These are phyloP conservation scores for Cyclotella distinguenda DNA, from an alignment of 108 stramenopile genomes.

Conservation along the genomic window DNA sequence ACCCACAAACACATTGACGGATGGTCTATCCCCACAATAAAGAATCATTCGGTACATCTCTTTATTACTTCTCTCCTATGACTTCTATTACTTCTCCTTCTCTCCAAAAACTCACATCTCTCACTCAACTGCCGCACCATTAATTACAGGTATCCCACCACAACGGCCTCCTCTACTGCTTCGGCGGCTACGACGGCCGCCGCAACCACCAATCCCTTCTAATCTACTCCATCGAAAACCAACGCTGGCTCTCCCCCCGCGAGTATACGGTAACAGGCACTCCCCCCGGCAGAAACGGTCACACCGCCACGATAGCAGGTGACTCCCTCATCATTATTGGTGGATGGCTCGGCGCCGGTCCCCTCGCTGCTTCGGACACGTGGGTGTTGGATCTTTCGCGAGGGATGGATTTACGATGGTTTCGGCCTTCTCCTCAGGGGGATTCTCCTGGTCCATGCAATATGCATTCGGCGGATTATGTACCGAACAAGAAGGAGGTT, in stretches of 20 bases:
- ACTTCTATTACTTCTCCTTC: neutral
- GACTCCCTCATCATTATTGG: slow-evolving; percentile 86
- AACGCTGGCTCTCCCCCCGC: slow-evolving; percentile 57
- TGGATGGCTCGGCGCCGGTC: slow-evolving; percentile 89
- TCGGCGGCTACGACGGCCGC: slow-evolving; percentile 93
- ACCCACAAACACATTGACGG: slow-evolving; percentile 8
- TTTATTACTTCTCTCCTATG: no score
- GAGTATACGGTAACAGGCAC: slow-evolving; percentile 45
- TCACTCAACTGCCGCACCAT: neutral
- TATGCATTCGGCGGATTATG: slow-evolving; percentile 94
- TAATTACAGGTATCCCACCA: slow-evolving; percentile 65
- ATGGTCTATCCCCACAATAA: slow-evolving; percentile 15
- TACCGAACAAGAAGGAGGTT: slow-evolving; percentile 60
- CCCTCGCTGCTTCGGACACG: slow-evolving; percentile 86
- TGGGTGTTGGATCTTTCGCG: slow-evolving; percentile 79
- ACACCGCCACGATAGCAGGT: slow-evolving; percentile 87
- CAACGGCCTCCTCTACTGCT: slow-evolving; percentile 78
- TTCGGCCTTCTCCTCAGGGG: slow-evolving; percentile 48
- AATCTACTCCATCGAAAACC: slow-evolving; percentile 64
- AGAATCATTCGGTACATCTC: slow-evolving; percentile 17
- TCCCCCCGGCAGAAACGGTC: slow-evolving; percentile 92
- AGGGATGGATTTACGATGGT: slow-evolving; percentile 56
- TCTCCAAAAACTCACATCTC: neutral
- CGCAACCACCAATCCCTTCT: slow-evolving; percentile 84
- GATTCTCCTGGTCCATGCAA: slow-evolving; percentile 93